Evolutionary conservation across 495 filamentous ascomycete genomes (phyloP).

Genomic region (Annulohypoxylon bovei): DNA sequence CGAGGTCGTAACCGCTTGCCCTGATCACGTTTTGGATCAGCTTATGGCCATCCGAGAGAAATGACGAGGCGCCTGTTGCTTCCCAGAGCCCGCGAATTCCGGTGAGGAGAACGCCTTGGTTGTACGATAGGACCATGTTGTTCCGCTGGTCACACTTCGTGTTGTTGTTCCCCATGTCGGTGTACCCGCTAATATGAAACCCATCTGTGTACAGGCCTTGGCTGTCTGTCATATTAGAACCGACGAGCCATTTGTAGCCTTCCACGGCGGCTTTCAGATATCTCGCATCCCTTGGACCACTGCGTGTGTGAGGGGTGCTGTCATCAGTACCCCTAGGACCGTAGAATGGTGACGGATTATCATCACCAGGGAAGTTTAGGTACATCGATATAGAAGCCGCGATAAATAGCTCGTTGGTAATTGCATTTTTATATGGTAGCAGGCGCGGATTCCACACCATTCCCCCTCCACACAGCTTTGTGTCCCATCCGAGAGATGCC

Average conservation of each 20-base stretch:
- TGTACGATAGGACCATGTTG: conserved; percentile 94
- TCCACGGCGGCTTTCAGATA: conserved; percentile 77
- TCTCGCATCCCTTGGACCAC: conserved; percentile 65
- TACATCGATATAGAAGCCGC: conserved; percentile 90
- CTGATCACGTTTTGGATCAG: conserved; percentile 75
- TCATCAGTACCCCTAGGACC: background rate
- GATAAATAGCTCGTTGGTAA: conserved; percentile 94
- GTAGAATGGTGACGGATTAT: conserved; percentile 73
- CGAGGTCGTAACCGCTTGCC: conserved; percentile 77
- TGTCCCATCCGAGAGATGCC: conserved; percentile 83
- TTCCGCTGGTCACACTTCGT: conserved; percentile 80
- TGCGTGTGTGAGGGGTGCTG: background rate
- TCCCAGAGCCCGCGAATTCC: conserved; percentile 83
- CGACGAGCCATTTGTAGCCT: conserved; percentile 83
- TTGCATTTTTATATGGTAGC: conserved; percentile 93
- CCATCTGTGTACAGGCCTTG: conserved; percentile 88
- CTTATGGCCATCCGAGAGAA: conserved; percentile 81
- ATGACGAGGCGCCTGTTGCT: conserved; percentile 70
- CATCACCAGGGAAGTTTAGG: conserved; percentile 84
- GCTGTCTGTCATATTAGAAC: conserved; percentile 81
- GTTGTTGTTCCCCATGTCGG: conserved; percentile 56
- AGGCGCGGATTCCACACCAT: conserved; percentile 93
- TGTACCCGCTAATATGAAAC: conserved; percentile 83
- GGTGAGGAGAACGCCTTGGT: conserved; percentile 92
- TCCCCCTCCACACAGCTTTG: conserved; percentile 81